These are phyloP conservation scores for Leucaena leucocephala DNA, from an alignment of 306 rosid species.

Conservation along the genomic window DNA sequence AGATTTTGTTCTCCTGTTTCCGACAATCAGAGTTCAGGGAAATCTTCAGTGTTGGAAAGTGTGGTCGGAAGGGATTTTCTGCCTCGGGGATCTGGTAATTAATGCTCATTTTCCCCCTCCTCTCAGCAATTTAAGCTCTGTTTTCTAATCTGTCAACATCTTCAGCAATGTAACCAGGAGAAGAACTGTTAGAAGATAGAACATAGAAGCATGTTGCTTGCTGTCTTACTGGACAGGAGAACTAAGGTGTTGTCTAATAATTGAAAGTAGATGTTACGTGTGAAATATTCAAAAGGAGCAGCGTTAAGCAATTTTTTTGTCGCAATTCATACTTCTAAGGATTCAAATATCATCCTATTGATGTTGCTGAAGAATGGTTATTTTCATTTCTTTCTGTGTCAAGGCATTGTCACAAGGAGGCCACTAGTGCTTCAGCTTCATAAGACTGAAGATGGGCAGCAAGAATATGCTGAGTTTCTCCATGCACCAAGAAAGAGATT, in stretches of 20 bases:
- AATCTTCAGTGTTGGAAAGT: slow-evolving; percentile 96
- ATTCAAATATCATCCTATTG: background rate
- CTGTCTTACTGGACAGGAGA: background rate
- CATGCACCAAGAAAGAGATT: slow-evolving; percentile 82
- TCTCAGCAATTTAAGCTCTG: background rate
- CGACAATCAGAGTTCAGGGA: slow-evolving; percentile 81
- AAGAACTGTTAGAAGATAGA: background rate
- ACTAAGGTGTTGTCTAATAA: background rate
- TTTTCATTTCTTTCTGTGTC: background rate
- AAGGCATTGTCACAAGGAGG: slow-evolving; percentile 96
- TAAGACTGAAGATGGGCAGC: slow-evolving; percentile 65
- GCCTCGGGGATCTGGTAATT: slow-evolving; percentile 97
- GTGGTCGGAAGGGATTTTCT: slow-evolving; percentile 97
- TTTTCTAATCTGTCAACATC: background rate
- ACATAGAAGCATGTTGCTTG: slow-evolving; percentile 5
- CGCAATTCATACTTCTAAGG: background rate
- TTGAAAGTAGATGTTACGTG: slow-evolving; percentile 10
- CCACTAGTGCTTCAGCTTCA: slow-evolving; percentile 97
- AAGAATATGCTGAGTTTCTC: slow-evolving; percentile 97
- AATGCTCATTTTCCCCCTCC: background rate
- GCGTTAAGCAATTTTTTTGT: background rate
- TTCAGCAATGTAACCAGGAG: slow-evolving; percentile 25
- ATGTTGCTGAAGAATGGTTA: no score
- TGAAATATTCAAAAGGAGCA: background rate
- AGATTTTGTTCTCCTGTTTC: background rate